Conservation (phyloP, 2,329 filamentous ascomycete species). For the Eutypa lata region DNA sequence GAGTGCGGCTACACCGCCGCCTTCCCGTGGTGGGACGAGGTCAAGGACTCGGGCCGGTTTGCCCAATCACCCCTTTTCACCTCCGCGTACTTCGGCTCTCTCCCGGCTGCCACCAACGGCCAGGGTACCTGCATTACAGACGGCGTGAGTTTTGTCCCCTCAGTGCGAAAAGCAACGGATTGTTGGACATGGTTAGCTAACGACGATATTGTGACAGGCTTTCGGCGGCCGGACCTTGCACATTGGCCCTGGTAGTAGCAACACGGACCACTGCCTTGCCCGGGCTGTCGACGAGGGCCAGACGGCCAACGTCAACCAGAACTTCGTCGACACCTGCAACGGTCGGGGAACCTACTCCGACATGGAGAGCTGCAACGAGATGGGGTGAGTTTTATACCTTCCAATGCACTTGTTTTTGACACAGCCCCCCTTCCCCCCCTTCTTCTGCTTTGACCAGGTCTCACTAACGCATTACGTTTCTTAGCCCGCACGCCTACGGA, state of each 20-base stretch:
- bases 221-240: conserved; percentile 26
- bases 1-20: conserved; percentile 35
- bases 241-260: conserved; percentile 26
- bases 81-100: conserved; percentile 25
- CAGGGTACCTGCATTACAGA: conserved; percentile 30
- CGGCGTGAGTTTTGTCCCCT: conserved; percentile 23
- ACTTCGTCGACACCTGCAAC: conserved; percentile 31
- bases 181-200: conserved; percentile 1
- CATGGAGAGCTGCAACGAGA: conserved; percentile 30
- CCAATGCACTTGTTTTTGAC: no score
- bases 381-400: conserved; percentile 28
- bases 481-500: conserved; percentile 32
- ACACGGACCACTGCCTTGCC: conserved; percentile 29
- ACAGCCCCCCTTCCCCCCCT: no score
- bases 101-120: conserved; percentile 22
- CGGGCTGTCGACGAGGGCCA: conserved; percentile 30
- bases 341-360: conserved; percentile 25
- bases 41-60: conserved; percentile 31
- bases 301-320: conserved; percentile 25
- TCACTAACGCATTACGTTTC: conserved; percentile 10
- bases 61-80: conserved; percentile 27
- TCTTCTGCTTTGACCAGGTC: not conserved
- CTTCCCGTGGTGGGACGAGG: conserved; percentile 40
- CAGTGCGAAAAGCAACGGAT: not conserved
- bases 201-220: conserved; percentile 16